Evolutionary conservation across 495 filamentous ascomycete species (phyloP).

Genomic region (Extremus antarcticus): DNA sequence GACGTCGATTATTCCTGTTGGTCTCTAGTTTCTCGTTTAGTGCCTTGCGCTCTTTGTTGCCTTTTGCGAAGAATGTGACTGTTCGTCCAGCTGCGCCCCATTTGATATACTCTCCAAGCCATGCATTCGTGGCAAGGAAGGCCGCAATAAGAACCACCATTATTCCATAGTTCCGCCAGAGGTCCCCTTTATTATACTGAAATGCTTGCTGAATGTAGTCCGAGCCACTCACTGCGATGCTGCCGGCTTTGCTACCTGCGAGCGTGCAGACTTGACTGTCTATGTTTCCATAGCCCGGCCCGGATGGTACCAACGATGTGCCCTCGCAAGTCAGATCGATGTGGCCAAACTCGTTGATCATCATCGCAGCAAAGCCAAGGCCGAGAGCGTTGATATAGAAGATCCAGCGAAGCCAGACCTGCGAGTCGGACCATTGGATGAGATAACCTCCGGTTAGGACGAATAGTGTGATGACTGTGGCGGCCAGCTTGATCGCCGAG

Average conservation of each 20-base stretch:
- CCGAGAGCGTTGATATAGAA: constrained; percentile 73
- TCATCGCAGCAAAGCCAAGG: constrained; percentile 60
- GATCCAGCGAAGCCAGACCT: constrained; percentile 71
- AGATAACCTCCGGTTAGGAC: constrained; percentile 71
- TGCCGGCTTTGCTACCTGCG: constrained; percentile 53
- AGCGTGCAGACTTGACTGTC: constrained; percentile 66
- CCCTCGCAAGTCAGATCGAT: constrained; percentile 52
- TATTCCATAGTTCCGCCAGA: constrained; percentile 73
- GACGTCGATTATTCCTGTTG: constrained; percentile 45
- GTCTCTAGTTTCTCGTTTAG: constrained; percentile 54
- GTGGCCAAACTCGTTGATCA: constrained; percentile 71
- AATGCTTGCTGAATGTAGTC: constrained; percentile 55
- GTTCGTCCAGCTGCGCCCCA: constrained; percentile 70
- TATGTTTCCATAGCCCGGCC: constrained; percentile 46
- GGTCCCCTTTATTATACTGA: constrained; percentile 46
- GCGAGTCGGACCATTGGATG: constrained; percentile 57
- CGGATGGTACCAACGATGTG: constrained; percentile 53
- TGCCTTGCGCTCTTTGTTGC: constrained; percentile 56
- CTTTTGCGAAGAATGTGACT: constrained; percentile 60
- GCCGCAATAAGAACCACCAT: constrained; percentile 54
- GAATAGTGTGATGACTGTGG: constrained; percentile 64
- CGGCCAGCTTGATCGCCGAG: constrained; percentile 71
- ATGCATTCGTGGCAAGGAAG: constrained; percentile 58
- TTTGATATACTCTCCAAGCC: constrained; percentile 64
- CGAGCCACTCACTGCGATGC: constrained; percentile 43